Evolutionary conservation across 2,329 filamentous ascomycete species (phyloP).

Genomic region (Curvularia eragrostidis): DNA sequence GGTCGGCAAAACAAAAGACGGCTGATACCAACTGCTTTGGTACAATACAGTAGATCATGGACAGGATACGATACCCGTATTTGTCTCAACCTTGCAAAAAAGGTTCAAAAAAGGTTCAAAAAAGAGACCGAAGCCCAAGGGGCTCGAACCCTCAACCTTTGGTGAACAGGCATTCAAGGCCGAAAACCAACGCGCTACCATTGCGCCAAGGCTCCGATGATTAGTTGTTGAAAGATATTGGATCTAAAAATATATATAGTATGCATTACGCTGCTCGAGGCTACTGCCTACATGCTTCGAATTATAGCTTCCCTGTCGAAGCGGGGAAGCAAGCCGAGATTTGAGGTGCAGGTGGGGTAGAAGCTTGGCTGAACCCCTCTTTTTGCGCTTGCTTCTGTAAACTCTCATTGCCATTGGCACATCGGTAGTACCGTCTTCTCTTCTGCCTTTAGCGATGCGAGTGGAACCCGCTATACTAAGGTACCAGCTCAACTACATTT

Average conservation of each 20-base stretch:
- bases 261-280: fast-evolving
- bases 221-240: neutral
- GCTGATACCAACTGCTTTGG: no score
- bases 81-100: neutral
- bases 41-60: no score
- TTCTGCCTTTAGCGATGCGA: neutral
- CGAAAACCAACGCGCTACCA: constrained; percentile 42
- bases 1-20: no score
- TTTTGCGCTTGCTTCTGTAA: neutral
- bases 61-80: no score
- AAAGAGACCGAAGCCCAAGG: constrained; percentile 20
- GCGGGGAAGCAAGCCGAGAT: neutral
- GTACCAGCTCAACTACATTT: neutral
- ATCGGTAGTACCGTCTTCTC: neutral
- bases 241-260: neutral
- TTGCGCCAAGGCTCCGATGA: constrained; percentile 35
- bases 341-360: neutral
- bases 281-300: no score
- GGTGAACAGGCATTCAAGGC: constrained; percentile 24
- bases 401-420: neutral
- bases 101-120: neutral
- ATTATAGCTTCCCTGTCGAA: neutral
- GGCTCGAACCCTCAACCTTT: constrained; percentile 34
- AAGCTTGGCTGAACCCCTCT: neutral
- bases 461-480: no score